Evolutionary conservation across 129 eudicot species (phyloP).

Genomic region (Centella asiatica): DNA sequence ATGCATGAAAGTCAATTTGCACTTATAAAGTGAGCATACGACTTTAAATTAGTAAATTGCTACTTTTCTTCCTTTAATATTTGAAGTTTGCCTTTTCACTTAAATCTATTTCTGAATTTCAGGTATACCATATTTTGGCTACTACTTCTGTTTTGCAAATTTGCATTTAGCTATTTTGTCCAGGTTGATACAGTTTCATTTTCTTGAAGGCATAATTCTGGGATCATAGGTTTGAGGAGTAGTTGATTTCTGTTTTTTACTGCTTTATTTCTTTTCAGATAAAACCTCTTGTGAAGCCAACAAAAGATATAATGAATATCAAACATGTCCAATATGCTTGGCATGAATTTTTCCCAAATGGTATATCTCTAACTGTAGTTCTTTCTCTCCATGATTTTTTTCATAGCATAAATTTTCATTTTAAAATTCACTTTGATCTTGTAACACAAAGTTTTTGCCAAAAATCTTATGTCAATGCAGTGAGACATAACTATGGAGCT

Average conservation of each 20-base stretch:
- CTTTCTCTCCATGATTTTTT: constrained; percentile 10
- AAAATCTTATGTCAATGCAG: constrained; percentile 41
- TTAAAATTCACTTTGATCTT: neutral
- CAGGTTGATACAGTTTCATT: constrained; percentile 42
- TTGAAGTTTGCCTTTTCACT: neutral
- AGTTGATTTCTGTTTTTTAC: constrained; percentile 14
- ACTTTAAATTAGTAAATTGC: neutral
- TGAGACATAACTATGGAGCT: constrained; percentile 58
- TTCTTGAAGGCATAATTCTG: constrained; percentile 14
- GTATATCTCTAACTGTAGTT: constrained; percentile 25
- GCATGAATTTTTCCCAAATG: constrained; percentile 93
- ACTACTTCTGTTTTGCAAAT: constrained; percentile 58
- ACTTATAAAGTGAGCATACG: constrained; percentile 58
- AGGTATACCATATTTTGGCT: constrained; percentile 93
- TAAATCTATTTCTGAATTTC: constrained; percentile 5
- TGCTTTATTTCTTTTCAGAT: constrained; percentile 38
- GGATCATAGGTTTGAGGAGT: constrained; percentile 5
- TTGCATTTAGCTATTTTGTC: constrained; percentile 65
- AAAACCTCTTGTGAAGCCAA: constrained; percentile 80
- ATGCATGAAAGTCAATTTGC: constrained; percentile 99
- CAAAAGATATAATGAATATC: constrained; percentile 75
- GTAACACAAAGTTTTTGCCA: neutral
- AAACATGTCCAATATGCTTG: constrained; percentile 69
- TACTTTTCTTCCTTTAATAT: neutral
- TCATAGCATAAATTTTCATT: neutral